Conservation (phyloP, 169 alveolate species). For the Besnoitia besnoiti region DNA sequence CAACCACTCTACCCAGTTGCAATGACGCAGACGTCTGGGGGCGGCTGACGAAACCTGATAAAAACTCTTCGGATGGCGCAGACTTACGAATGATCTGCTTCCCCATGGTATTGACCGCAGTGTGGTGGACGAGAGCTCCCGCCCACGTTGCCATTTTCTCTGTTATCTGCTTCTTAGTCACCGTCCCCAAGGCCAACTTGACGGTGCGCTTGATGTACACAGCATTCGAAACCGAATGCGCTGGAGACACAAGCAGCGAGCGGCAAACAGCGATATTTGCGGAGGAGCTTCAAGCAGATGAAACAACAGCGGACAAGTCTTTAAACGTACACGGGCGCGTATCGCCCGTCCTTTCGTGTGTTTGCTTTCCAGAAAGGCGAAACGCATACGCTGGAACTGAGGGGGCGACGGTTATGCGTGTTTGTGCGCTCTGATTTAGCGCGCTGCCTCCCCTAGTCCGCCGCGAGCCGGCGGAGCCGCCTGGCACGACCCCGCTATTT, state of each 20-base stretch:
- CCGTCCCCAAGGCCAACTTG: background rate
- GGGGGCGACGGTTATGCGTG: too few species aligned
- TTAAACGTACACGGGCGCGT: too few species aligned
- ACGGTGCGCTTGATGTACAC: background rate
- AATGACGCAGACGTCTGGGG: background rate
- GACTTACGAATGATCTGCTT: slow-evolving; percentile 4
- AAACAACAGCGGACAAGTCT: too few species aligned
- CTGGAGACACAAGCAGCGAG: too few species aligned
- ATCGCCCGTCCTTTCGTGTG: too few species aligned
- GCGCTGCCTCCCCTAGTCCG: background rate
- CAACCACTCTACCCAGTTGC: too few species aligned
- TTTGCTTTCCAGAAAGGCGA: too few species aligned
- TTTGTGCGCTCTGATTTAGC: background rate
- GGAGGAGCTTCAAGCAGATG: too few species aligned
- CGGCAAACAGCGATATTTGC: too few species aligned
- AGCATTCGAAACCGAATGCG: background rate
- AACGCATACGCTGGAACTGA: too few species aligned
- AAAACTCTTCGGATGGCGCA: background rate
- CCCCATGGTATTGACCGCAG: background rate
- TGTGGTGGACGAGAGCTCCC: slow-evolving; percentile 8
- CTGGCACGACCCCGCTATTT: background rate
- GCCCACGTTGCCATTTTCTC: background rate
- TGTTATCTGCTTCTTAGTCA: background rate
- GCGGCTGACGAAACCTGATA: background rate
- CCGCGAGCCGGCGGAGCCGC: background rate